Base-by-base conservation (phyloP, 306 rosid genomes). In the Cicer chorassanicum region DNA sequence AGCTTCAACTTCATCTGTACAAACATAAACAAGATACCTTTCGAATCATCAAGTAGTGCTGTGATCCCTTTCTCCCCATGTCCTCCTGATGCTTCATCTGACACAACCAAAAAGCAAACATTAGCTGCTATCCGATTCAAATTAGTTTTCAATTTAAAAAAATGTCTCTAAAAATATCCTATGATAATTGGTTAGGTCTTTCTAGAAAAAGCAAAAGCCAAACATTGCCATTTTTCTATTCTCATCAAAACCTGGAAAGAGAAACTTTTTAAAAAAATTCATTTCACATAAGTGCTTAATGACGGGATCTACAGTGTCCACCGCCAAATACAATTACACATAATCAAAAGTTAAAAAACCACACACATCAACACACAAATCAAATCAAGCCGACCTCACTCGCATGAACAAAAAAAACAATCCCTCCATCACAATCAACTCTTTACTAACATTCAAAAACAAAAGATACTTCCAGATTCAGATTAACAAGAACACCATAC, bases 21-120 rank as follows among this genome's bases (percentile, higher is more conserved):
- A 66, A 36, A 64, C 9, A 68, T 41, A 66, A 24, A 65, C 61
- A 74, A 15, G 41, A 54, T 77, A 89, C 93, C 93, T 83, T 87
- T 87, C 1, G 85, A 80, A 46, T 77, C 88, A 68, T 83, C 89
- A 42, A 81, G 85, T 10, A 77, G 73, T 14, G 84, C 76, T 0
- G 70, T 74, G 59, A 77, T 69, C 43, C 83, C 84, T 83, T 89
- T 89, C 64, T 77, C 89, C 64, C 76, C 84, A 61, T 81, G 84
- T 72, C 88, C 91, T 67, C 82, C 83, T 0, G 77, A 70, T 29
- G 87, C 84, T 75, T 87, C 91, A 85, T 74, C 91, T 86, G 77
- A 18, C 62, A 85, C 40, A 55, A 65, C 42, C 78, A 83, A 61
- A 85, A 50, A 29, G 40, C 65, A 70, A 70, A 8, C 15, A 39